Base-by-base conservation (phyloP, 2,329 filamentous ascomycete genomes). In the Emergomyces pasteurianus region DNA sequence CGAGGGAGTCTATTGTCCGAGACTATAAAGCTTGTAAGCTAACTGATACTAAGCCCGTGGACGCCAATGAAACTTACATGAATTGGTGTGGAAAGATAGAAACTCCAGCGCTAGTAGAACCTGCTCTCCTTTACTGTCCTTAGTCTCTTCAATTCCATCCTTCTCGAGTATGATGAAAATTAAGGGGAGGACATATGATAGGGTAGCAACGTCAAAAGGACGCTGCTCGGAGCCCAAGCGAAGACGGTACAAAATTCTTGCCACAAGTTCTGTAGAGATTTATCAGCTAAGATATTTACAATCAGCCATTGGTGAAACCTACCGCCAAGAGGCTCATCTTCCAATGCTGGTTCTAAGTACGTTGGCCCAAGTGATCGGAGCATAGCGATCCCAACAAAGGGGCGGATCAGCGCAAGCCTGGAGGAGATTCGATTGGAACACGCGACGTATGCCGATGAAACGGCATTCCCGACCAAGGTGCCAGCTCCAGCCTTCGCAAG, bases 161-260 rank as follows among this genome's bases (percentile, higher is more conserved):
- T 86, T 86, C 62, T 85, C 83, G 23, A 99, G 80, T 21, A 97
- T 82, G 23, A 89, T 77, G 66, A 95, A 86, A 3, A 96, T 75
- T 18, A 99, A 80, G 0, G 92, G 90, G 36, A 97, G 78, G 58
- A 91, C 84, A 71, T 97, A 99, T 61, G 89, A 90, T 28, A 97
- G 79, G 0, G 92, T 92, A 3, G 94, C 87, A 2, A 85, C 81
- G 71, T 99, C 94, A 67, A 99, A 91, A 0, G 92, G 91, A n/a
- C 92, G 85, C 72, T 97, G 92, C 72, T 97, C 94, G 58, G 89
- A 88, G 43, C 92, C 83, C 72, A 96, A 96, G 18, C 92, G 87
- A 59, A 99, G 79, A 55, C 92, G 87, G 73, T 97, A 97, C 5
- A 99, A 78, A 1, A 97, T 85, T 72, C 94, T 84, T 2, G 92